phyloP scores from a whole-genome alignment of 139 green algal species.

The Chlamydomonas eustigma region DNA sequence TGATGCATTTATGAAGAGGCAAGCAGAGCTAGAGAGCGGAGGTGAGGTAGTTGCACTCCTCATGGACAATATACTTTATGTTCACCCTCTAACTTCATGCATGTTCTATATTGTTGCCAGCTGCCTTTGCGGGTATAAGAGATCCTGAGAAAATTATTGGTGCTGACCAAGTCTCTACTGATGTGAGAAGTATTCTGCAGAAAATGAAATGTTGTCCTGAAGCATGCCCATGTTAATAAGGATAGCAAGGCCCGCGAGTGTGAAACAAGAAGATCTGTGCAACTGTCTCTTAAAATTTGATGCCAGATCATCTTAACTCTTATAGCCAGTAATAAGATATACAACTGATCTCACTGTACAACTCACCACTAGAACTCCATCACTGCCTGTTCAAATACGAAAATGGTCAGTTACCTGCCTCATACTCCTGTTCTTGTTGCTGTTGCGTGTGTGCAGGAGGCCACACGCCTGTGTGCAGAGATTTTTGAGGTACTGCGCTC shows the following conservation, averaged over 20 bases:
- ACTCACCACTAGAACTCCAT: no score
- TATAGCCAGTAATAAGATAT: no score
- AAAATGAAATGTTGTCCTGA: no score
- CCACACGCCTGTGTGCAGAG: conserved; percentile 65
- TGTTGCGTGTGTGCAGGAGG: conserved; percentile 38
- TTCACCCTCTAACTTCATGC: background rate
- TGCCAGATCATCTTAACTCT: no score
- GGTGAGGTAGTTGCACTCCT: conserved; percentile 19
- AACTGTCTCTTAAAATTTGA: no score
- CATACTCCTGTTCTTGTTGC: conserved; percentile 2
- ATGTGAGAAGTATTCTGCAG: conserved; percentile 27
- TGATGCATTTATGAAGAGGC: conserved; percentile 78
- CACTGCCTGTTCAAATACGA: no score
- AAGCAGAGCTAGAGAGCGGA: conserved; percentile 80
- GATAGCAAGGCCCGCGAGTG: no score
- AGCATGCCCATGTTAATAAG: no score
- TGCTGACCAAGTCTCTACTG: conserved; percentile 43
- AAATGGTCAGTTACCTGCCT: no score
- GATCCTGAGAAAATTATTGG: conserved; percentile 46
- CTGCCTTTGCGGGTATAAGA: conserved; percentile 45
- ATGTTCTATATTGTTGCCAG: conserved; percentile 22
- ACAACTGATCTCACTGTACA: no score
- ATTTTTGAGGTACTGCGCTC: conserved; percentile 58
- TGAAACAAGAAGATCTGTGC: no score
- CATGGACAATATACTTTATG: background rate